A percentile compares a stretch with the other conserved stretches of the same genome.
Conservation (phyloP, 208 protist species). For the Acanthamoeba healyi region DNA sequence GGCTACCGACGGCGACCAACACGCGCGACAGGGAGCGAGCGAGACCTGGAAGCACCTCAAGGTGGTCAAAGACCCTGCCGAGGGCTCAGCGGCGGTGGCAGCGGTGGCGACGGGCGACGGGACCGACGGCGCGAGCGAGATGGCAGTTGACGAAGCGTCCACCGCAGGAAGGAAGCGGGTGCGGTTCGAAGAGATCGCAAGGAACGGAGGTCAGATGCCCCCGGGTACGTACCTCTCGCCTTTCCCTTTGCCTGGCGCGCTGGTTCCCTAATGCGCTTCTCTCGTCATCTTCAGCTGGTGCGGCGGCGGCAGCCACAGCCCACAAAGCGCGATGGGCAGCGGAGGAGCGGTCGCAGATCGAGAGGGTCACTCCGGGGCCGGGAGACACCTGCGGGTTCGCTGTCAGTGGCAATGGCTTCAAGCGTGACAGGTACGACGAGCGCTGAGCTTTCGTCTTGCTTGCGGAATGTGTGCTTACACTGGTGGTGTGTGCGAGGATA, state of each 20-base stretch:
- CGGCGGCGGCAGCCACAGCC: not conserved
- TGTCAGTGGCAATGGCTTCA: conserved; percentile 32
- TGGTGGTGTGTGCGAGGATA: no score
- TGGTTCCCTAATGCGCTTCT: no score
- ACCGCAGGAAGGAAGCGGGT: not conserved
- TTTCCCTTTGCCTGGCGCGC: no score
- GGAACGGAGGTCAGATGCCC: not conserved
- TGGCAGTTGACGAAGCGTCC: not conserved
- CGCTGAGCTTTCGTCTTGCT: no score
- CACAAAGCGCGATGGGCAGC: not conserved
- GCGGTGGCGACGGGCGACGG: not conserved
- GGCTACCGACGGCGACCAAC: not conserved
- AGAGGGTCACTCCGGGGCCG: conserved; percentile 34
- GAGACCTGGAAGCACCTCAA: conserved; percentile 69
- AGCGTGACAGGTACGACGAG: not conserved
- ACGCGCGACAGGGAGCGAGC: not conserved
- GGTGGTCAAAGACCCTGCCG: conserved; percentile 1
- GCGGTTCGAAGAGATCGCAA: conserved; percentile 21
- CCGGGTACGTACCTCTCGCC: no score
- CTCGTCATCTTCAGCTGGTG: not conserved
- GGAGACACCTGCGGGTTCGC: conserved; percentile 45
- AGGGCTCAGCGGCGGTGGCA: no score
- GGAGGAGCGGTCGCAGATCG: conserved; percentile 73
- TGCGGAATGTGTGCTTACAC: no score
- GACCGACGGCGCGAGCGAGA: no score